These are phyloP conservation scores for Agapanthus africanus DNA, from an alignment of 106 monocot species.

Conservation along the genomic window DNA sequence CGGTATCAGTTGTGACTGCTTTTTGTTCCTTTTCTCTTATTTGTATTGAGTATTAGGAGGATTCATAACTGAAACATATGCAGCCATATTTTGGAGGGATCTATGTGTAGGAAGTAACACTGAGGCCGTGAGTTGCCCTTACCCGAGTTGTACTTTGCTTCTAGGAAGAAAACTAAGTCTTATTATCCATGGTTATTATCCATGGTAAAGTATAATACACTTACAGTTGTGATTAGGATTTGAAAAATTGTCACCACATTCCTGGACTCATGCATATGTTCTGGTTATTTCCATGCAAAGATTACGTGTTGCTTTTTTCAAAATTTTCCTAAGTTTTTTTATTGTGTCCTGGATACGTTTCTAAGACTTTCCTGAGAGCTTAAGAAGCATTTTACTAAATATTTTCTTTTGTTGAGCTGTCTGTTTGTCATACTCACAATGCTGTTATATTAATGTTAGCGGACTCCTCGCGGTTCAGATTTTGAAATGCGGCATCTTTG, in stretches of 20 bases:
- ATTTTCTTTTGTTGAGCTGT: neutral
- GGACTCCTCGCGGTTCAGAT: neutral
- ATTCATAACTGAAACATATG: too few relatives aligned
- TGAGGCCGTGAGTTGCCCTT: too few relatives aligned
- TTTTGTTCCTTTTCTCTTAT: too few relatives aligned
- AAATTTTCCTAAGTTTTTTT: neutral
- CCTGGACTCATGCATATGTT: neutral
- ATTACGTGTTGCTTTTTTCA: neutral
- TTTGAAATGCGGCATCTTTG: neutral
- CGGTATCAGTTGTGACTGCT: too few relatives aligned
- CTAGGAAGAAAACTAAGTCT: too few relatives aligned
- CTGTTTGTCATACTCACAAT: neutral
- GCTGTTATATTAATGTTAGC: neutral
- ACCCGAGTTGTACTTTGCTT: too few relatives aligned
- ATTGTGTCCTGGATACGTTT: neutral
- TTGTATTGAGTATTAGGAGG: too few relatives aligned
- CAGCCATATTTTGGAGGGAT: too few relatives aligned
- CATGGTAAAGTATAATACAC: neutral
- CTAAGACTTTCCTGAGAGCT: neutral
- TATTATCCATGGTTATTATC: too few relatives aligned
- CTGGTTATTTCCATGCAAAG: too few relatives aligned
- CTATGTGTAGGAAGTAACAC: too few relatives aligned
- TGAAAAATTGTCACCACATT: neutral
- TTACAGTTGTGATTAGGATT: neutral
- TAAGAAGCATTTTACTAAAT: neutral